Conservation (phyloP, 2,329 filamentous ascomycete genomes). For the Rhexocercosporidium sp. region DNA sequence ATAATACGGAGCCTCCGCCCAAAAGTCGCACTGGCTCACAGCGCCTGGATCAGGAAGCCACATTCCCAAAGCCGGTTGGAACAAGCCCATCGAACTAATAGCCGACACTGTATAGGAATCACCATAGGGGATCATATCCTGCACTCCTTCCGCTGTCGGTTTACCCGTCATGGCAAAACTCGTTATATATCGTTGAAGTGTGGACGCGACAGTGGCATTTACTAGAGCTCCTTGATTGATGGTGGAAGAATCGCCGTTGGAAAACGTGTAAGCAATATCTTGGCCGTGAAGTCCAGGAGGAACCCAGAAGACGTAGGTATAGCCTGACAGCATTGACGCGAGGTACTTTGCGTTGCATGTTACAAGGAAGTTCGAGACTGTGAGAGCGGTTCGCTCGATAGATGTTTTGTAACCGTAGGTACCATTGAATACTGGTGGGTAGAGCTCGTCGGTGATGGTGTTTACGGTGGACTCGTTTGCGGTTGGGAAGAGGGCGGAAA, state of each 20-base stretch:
- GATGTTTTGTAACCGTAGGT: constrained; percentile 50
- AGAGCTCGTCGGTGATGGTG: constrained; percentile 51
- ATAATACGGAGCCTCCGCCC: neutral
- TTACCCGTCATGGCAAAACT: constrained; percentile 43
- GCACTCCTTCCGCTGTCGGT: constrained; percentile 38
- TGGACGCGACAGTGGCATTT: constrained; percentile 41
- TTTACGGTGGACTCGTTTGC: constrained; percentile 24
- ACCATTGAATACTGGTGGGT: constrained; percentile 54
- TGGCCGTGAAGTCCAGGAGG: constrained; percentile 58
- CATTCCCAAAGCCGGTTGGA: constrained; percentile 3
- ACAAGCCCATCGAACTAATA: constrained; percentile 24
- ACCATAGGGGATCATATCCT: constrained; percentile 35
- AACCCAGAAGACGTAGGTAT: constrained; percentile 58
- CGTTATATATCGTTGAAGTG: constrained; percentile 46
- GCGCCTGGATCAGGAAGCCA: neutral
- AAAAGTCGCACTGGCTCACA: neutral
- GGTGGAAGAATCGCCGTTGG: constrained; percentile 44
- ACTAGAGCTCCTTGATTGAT: constrained; percentile 35
- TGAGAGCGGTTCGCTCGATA: constrained; percentile 48
- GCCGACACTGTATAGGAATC: constrained; percentile 22
- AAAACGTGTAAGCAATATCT: constrained; percentile 60
- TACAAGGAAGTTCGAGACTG: constrained; percentile 51
- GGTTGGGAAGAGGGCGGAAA: constrained; percentile 29
- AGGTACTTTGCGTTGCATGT: constrained; percentile 59
- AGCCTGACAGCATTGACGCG: constrained; percentile 46